Evolutionary conservation across 345 rosid species (phyloP).

Genomic region (Citrus hindsii): DNA sequence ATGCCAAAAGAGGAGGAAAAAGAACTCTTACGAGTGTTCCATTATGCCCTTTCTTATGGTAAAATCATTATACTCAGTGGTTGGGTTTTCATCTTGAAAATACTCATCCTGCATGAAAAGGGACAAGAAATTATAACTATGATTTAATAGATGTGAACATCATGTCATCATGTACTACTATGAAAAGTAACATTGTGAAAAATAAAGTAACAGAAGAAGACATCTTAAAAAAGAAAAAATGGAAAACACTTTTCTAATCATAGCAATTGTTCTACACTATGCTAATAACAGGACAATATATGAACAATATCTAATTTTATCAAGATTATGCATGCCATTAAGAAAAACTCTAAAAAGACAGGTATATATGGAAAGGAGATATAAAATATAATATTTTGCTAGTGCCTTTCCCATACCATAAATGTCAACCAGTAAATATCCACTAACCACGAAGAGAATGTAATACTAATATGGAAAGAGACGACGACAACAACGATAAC

Average conservation of each 20-base stretch:
- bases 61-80: constrained; percentile 3
- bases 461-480: neutral
- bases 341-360: neutral
- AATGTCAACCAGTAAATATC: neutral
- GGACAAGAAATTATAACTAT: neutral
- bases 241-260: neutral
- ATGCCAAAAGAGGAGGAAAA: neutral
- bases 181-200: neutral
- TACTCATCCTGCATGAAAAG: constrained; percentile 21
- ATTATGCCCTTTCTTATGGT: constrained; percentile 14
- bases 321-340: neutral
- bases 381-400: neutral
- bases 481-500: neutral
- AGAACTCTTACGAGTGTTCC: constrained; percentile 18
- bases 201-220: neutral
- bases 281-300: neutral
- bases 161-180: neutral
- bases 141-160: neutral
- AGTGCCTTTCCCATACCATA: neutral
- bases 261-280: neutral
- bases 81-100: constrained; percentile 22
- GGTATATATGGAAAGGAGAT: neutral
- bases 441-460: neutral
- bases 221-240: neutral
- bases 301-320: neutral